Evolutionary conservation across 1,139 yeast species (phyloP).

Genomic region (Protomyces inundatus): DNA sequence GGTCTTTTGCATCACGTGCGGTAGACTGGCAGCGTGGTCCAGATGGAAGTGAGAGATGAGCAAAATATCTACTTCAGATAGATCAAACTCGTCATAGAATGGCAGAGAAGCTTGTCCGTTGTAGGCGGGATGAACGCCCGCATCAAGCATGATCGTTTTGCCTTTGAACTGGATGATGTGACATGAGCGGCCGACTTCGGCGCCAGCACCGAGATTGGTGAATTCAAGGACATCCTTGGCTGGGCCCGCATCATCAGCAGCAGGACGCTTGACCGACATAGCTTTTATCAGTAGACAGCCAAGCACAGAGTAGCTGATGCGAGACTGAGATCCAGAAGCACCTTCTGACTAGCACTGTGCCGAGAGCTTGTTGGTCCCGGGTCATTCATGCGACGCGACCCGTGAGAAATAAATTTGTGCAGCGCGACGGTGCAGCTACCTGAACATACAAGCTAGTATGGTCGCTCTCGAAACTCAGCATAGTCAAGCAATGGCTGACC

Average conservation of each 20-base stretch:
- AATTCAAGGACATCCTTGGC: conserved; percentile 50
- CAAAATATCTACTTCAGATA: conserved; percentile 77
- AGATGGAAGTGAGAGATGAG: conserved; percentile 91
- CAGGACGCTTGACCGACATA: conserved; percentile 19
- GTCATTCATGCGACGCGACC: too few species aligned
- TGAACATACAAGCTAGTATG: background rate
- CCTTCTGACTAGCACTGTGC: background rate
- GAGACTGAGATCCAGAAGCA: too few species aligned
- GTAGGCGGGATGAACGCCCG: conserved; percentile 96
- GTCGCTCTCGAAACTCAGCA: background rate
- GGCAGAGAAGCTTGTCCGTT: conserved; percentile 88
- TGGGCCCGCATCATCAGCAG: conserved; percentile 8
- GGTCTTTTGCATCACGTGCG: conserved; percentile 97
- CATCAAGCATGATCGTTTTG: conserved; percentile 94
- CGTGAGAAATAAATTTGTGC: background rate
- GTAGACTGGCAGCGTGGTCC: conserved; percentile 96
- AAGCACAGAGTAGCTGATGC: too few species aligned
- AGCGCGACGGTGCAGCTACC: background rate
- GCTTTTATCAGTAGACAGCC: too few species aligned
- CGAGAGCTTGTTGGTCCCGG: background rate
- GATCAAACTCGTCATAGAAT: conserved; percentile 88
- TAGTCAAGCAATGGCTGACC: background rate
- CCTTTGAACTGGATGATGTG: conserved; percentile 89
- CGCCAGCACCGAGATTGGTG: conserved; percentile 98
- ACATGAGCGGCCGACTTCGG: conserved; percentile 95